Base-by-base conservation (phyloP, 2,329 filamentous ascomycete species). In the Zymoseptoria ardabiliae region DNA sequence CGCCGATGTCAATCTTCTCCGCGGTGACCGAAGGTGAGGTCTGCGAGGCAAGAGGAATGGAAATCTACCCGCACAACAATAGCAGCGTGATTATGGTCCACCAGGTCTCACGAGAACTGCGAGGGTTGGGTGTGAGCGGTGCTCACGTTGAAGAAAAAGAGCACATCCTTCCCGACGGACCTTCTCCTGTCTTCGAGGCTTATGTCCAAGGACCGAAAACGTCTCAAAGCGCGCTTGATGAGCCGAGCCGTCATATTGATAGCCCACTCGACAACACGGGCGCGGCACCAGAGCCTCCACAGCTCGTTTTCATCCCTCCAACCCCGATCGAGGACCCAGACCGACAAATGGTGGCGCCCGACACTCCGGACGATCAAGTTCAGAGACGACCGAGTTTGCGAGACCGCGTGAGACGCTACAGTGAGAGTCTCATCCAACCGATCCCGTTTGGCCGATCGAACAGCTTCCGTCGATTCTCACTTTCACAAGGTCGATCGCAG, bases 71-170 rank as follows among this genome's bases (percentile, higher is more conserved):
- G 2, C 85, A 87, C 71, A 84, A 84, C 70, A 87, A 87, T 63
- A 75, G 82, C 50, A 86, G 83, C 6, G 72, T 87, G 4, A 74
- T 86, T n/a, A 72, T 87, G n/a, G 81, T 87, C n/a, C 81, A 87
- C 65, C 80, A 83, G 20, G 57, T 57, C 10, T 48, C 53, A 3
- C 54, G 57, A 19, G 11, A 59, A n/a, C 35, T 45, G 11, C 35
- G 6, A 13, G 35, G 35, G 13, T 19, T 35, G 17, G 30, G 51
- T 17, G 52, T 56, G 6, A 13, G 49, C 19, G 55, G 60, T 48
- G 57, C 57, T 17, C 48, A 53, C 13, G 30, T 28, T 6, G 50
- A 54, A 4, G 51, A 52, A 45, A 45, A 50, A 21, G 53, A 53
- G 20, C 50, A 55, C 17, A 45, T 17, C 35, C 13, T n/a, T n/a